phyloP scores from a whole-genome alignment of 306 rosid genomes.

The Cyclanthera cordifolia region DNA sequence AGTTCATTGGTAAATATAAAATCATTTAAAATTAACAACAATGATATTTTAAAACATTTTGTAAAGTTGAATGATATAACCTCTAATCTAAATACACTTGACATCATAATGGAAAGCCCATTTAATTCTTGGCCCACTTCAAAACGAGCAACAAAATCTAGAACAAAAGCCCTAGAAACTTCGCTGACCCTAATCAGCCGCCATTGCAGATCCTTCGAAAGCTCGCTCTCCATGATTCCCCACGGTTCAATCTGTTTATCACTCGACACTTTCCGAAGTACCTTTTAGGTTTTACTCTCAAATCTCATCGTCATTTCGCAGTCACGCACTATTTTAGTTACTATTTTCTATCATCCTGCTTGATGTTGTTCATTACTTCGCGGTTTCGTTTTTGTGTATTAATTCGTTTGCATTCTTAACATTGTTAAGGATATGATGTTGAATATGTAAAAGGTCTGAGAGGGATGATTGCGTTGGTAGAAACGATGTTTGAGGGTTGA shows the following conservation, averaged over 20 bases:
- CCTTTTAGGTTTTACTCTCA: not conserved
- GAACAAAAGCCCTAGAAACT: not conserved
- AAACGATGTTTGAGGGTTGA: slow-evolving; percentile 1
- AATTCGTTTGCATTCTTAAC: not conserved
- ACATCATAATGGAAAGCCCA: too few relatives aligned
- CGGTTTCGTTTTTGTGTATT: not conserved
- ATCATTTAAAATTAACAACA: too few relatives aligned
- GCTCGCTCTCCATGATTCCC: not conserved
- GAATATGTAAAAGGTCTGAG: not conserved
- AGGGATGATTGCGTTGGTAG: not conserved
- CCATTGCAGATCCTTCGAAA: not conserved
- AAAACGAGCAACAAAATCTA: too few relatives aligned
- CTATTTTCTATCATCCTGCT: not conserved
- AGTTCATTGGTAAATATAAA: too few relatives aligned
- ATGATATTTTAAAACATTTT: too few relatives aligned
- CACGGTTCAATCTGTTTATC: not conserved
- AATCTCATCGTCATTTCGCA: not conserved
- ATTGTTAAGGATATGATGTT: not conserved
- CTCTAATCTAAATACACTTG: too few relatives aligned
- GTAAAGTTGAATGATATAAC: too few relatives aligned
- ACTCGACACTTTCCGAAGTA: not conserved
- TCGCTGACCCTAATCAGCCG: not conserved
- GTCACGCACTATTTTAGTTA: not conserved
- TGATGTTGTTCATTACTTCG: not conserved
- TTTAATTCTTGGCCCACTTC: not conserved